Evolutionary conservation across 169 alveolate species (phyloP).

Genomic region (Plasmodium adleri): DNA sequence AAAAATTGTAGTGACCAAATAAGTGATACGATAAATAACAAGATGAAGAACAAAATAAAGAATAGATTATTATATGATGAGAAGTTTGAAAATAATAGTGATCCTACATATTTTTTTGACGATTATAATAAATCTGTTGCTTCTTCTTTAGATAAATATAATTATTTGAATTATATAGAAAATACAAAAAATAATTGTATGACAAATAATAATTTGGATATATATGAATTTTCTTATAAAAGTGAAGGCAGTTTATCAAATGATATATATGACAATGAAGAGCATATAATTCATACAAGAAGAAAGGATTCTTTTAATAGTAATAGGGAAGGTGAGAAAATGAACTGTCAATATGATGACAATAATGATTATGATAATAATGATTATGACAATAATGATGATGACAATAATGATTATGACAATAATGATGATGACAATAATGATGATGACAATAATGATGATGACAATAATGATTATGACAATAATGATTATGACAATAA

Average conservation of each 20-base stretch:
- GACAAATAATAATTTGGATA: slow-evolving; percentile 7
- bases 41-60: not conserved
- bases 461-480: not conserved
- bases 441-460: not conserved
- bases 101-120: not conserved
- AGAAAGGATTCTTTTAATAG: not conserved
- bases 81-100: not conserved
- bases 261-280: slow-evolving; percentile 1
- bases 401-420: not conserved
- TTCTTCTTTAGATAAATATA: not conserved
- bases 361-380: not conserved
- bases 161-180: slow-evolving; percentile 4
- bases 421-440: not conserved
- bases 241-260: slow-evolving; percentile 30
- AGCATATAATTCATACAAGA: not conserved
- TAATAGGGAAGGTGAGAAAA: not conserved
- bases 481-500: not conserved
- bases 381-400: not conserved
- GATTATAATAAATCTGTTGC: not conserved
- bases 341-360: not conserved
- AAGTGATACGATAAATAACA: not conserved
- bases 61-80: too few species aligned
- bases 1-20: not conserved
- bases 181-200: not conserved
- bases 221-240: slow-evolving; percentile 35